Evolutionary conservation across 306 rosid species (phyloP), one percentile per base, ranked within the genome.

Genomic region (Vigna mungo): DNA sequence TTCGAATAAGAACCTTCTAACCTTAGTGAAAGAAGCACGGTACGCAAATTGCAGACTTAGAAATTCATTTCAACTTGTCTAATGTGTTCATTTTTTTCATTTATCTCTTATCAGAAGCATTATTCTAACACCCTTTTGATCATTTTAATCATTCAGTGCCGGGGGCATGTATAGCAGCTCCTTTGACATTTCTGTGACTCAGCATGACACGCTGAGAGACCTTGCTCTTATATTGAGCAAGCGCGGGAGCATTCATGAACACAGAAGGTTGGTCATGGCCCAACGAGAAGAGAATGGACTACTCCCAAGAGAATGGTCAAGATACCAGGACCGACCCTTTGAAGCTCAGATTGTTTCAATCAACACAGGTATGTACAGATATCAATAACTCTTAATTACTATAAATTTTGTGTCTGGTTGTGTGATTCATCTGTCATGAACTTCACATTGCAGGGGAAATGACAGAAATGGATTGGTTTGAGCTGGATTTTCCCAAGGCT

Each of bases 261-360:
- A 89, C 47, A 68, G 62, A 27, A 89, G 97, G 58, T 54, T 95
- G 68, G 88, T 92, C 0, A 95, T 95, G 98, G 84, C 98, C 2
- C 86, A 88, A 82, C 86, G 97, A 78, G 92, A 89, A 59, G 71
- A 21, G 3, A 78, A 59, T 39, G 82, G 85, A 56, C 25, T 75
- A 47, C 88, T 90, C 78, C 98, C 97, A 14, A 95, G 77, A 86
- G 97, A 89, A 62, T 95, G 98, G 98, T 85, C 67, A 51, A 90
- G 91, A 82, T 44, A 82, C 73, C 76, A 59, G 6, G 81, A 86
- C 69, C 71, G 60, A 47, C 91, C 91, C 15, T 90, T 87, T 44
- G 77, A 89, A 16, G 96, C 97, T 65, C 91, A 62, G 84, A 83
- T 95, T 36, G 92, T 95, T 59, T 95, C 98, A 47, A 72, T 92